Conservation (phyloP, 495 filamentous ascomycete species). For the Penicillium atrosanguineum region DNA sequence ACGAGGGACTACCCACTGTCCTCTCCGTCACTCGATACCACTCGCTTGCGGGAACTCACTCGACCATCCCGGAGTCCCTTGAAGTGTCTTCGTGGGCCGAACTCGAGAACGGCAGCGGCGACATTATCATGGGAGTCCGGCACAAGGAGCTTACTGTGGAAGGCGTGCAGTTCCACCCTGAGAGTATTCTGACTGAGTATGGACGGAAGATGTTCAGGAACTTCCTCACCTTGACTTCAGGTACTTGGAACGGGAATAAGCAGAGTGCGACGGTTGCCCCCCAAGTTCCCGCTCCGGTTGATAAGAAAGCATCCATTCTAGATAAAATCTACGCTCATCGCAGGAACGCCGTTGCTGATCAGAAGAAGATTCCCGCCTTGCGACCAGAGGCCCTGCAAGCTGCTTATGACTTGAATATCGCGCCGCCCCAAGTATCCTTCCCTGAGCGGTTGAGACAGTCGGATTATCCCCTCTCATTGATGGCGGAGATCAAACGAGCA, state of each 20-base stretch:
- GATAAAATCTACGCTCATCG: slow-evolving; percentile 90
- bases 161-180: slow-evolving; percentile 96
- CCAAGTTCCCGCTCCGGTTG: slow-evolving; percentile 24
- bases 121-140: slow-evolving; percentile 93
- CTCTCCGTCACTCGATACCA: slow-evolving; percentile 93
- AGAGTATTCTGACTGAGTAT: slow-evolving; percentile 90
- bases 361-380: slow-evolving; percentile 84
- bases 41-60: slow-evolving; percentile 89
- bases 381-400: slow-evolving; percentile 83
- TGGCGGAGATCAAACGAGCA: slow-evolving; percentile 96
- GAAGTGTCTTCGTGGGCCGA: slow-evolving; percentile 89
- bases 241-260: slow-evolving; percentile 83
- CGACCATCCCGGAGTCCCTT: slow-evolving; percentile 80
- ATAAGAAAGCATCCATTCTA: slow-evolving; percentile 79
- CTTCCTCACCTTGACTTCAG: slow-evolving; percentile 80
- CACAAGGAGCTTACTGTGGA: slow-evolving; percentile 89
- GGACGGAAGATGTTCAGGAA: slow-evolving; percentile 89
- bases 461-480: slow-evolving; percentile 77
- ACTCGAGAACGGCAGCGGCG: slow-evolving; percentile 54
- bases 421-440: slow-evolving; percentile 83
- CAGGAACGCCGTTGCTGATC: slow-evolving; percentile 69
- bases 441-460: slow-evolving; percentile 74
- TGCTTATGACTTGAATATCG: slow-evolving; percentile 75
- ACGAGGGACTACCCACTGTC: slow-evolving; percentile 69
- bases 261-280: slow-evolving; percentile 31